Conservation (phyloP, 2,329 filamentous ascomycete species). For the Pyricularia sp. region DNA sequence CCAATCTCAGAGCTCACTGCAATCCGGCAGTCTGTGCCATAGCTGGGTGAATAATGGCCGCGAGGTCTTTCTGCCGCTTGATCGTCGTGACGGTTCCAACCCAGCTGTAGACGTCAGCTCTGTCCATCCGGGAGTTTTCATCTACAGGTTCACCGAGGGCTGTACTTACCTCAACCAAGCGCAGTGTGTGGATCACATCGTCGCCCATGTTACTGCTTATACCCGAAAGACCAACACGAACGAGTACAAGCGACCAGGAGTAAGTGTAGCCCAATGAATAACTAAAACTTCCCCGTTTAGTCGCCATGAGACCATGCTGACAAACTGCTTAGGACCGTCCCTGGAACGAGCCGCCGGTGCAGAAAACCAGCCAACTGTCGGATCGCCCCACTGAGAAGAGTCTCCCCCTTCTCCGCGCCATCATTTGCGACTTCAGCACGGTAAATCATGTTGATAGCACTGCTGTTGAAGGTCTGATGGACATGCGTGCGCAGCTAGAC, state of each 20-base stretch:
- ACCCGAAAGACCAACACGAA: conserved; percentile 26
- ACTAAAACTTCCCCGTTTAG: background rate
- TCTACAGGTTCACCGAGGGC: conserved; percentile 38
- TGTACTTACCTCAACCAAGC: conserved; percentile 40
- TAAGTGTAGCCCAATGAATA: background rate
- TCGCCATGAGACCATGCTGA: background rate
- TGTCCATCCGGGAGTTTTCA: conserved; percentile 35
- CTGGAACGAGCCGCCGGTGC: conserved; percentile 39
- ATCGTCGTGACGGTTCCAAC: conserved; percentile 30
- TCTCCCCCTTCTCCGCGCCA: conserved; percentile 30
- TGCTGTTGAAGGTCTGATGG: conserved; percentile 81
- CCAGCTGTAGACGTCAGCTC: conserved; percentile 26
- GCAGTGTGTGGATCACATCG: conserved; percentile 30
- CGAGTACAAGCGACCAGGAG: conserved; percentile 11
- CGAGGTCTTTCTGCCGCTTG: conserved; percentile 27
- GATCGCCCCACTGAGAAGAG: conserved; percentile 9
- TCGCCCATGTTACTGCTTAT: conserved; percentile 23
- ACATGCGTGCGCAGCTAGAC: conserved; percentile 88
- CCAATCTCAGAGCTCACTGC: background rate
- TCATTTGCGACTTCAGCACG: conserved; percentile 85
- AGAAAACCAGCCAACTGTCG: conserved; percentile 9
- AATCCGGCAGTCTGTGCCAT: background rate
- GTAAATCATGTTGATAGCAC: conserved; percentile 93
- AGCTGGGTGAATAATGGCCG: background rate
- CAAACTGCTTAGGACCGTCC: conserved; percentile 26